Percentiles rank a stretch among this genome's conserved stretches.
Conservation (phyloP, 2,329 filamentous ascomycete species). For the Nigrograna mackinnonii region DNA sequence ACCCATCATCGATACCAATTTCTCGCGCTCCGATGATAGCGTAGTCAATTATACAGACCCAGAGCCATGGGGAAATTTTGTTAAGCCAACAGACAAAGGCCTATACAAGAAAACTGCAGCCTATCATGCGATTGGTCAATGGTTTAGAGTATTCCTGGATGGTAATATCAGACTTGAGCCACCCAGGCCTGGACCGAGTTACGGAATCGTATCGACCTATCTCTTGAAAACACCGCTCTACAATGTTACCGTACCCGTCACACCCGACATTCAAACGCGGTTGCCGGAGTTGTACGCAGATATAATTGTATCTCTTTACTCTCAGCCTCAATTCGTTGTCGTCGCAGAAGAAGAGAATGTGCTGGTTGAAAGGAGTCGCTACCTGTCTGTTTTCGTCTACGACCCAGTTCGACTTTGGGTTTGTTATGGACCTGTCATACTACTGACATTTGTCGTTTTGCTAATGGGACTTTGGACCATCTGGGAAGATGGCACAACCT, state of each 20-base stretch:
- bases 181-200: slow-evolving; percentile 28
- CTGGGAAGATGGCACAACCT: slow-evolving; percentile 38
- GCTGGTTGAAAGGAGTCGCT: slow-evolving; percentile 22
- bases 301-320: slow-evolving; percentile 38
- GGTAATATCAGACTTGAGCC: slow-evolving; percentile 34
- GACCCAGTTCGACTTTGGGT: slow-evolving; percentile 30
- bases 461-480: slow-evolving; percentile 31
- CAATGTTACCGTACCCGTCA: slow-evolving; percentile 23
- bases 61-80: slow-evolving; percentile 22
- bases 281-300: slow-evolving; percentile 36
- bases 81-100: slow-evolving; percentile 23
- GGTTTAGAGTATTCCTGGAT: slow-evolving; percentile 32
- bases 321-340: slow-evolving; percentile 35
- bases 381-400: slow-evolving; percentile 36
- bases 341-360: slow-evolving; percentile 16
- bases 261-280: slow-evolving; percentile 26
- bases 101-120: slow-evolving; percentile 37
- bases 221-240: slow-evolving; percentile 44
- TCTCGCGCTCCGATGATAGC: slow-evolving; percentile 35
- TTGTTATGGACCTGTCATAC: slow-evolving; percentile 38
- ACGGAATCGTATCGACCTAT: slow-evolving; percentile 29
- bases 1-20: slow-evolving; percentile 35
- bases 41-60: slow-evolving; percentile 39
- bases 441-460: slow-evolving; percentile 29
- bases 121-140: slow-evolving; percentile 37